Percentiles rank a stretch among this genome's conserved stretches.
Evolutionary conservation across 106 monocot species (phyloP).

Genomic region (Allium sativum): DNA sequence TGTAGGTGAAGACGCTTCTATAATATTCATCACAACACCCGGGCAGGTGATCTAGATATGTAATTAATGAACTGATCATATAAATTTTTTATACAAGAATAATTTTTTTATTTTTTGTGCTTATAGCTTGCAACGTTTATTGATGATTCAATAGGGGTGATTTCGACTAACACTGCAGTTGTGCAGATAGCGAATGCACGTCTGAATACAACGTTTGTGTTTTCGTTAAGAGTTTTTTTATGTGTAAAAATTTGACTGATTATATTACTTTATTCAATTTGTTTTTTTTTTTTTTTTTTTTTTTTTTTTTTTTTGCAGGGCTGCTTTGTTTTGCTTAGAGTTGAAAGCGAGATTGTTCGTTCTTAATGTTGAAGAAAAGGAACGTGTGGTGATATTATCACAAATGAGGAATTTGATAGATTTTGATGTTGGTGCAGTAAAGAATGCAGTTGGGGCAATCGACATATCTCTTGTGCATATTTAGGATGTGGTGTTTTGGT

Average conservation of each 20-base stretch:
- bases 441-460: conserved; percentile 33
- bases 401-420: conserved; percentile 59
- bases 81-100: background rate
- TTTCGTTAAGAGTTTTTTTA: background rate
- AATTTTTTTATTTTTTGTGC: background rate
- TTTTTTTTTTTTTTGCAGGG: conserved; percentile 26
- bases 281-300: too few relatives aligned
- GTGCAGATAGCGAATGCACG: conserved; percentile 62
- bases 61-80: too few relatives aligned
- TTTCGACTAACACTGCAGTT: conserved; percentile 83
- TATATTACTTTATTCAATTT: background rate
- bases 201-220: conserved; percentile 33
- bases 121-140: conserved; percentile 67
- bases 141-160: conserved; percentile 67
- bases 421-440: conserved; percentile 49
- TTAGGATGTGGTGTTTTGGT: conserved; percentile 6
- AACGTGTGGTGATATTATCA: conserved; percentile 51
- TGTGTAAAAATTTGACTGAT: too few relatives aligned
- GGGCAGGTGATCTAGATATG: conserved; percentile 44
- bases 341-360: conserved; percentile 73
- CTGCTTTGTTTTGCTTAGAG: conserved; percentile 73
- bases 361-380: conserved; percentile 54
- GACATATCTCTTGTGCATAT: conserved; percentile 28
- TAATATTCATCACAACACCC: conserved; percentile 76
- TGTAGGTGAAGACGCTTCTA: conserved; percentile 39